Base-by-base conservation (phyloP, 1,284 basidiomycete genomes). In the Leccinum subrobustum region DNA sequence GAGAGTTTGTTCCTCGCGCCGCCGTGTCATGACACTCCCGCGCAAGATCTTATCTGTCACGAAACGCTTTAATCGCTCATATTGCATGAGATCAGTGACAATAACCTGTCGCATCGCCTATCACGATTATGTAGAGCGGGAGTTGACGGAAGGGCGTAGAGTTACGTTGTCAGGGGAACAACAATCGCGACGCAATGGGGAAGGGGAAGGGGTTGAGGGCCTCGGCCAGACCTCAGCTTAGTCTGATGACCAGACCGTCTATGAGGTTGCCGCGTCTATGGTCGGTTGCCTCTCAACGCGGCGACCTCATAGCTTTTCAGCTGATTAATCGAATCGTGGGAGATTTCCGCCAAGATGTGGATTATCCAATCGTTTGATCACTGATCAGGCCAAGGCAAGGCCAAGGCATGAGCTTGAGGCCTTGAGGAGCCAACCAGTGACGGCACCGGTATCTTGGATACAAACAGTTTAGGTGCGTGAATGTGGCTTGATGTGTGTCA, bases 301-400 rank as follows among this genome's bases (percentile, higher is more conserved):
- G 12, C 33, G 12, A 33, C 33, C 12, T 33, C 33, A 12, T 33
- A 33, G 27, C 27, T 29, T 29, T 0, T 29, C 27, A 29, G 27
- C 27, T 29, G 27, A 27, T 27, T 27, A n/a, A n/a, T n/a, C n/a
- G n/a, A 29, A 29, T 29, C 8, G 27, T 33, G 42, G 50, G 52
- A 52, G 20, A 6, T 29, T 47, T 68, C 66, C 59, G 66, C 66
- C 68, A 61, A 65, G 12, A 12, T 12, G 31, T 3, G 33, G 6
- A 52, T 29, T 33, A 55, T 39, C 42, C 3, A 42, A 42, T 42
- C n/a, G 0, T 42, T 8, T 18, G 39, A 44, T 44, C 42, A 20
- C 4, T 18, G 39, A 44, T 44, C 42, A 18, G 9, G 39, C 8
- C 23, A 23, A 23, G 23, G 23, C 23, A 23, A 23, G 23, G 23